phyloP scores from a whole-genome alignment of 2,329 filamentous ascomycete species.

The Botrytis aclada region DNA sequence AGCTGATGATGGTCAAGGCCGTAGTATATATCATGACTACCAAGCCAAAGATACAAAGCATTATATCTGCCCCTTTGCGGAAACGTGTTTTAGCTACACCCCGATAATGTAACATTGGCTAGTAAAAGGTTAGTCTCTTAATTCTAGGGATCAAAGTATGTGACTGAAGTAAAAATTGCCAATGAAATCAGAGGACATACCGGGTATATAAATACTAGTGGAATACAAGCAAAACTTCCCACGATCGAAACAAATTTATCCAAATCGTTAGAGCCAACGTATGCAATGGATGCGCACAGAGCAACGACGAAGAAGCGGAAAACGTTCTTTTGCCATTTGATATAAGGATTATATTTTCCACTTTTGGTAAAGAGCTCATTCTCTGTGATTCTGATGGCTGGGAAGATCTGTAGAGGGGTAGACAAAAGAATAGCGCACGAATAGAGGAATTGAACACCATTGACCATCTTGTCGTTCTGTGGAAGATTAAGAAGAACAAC shows the following conservation, averaged over 20 bases:
- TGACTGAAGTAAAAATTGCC: neutral
- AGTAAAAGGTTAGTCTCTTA: constrained; percentile 19
- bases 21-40: constrained; percentile 93
- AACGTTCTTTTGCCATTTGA: constrained; percentile 99
- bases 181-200: constrained; percentile 54
- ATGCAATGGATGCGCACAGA: constrained; percentile 82
- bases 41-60: constrained; percentile 76
- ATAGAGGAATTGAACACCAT: constrained; percentile 93
- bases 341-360: constrained; percentile 95
- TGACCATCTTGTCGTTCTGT: constrained; percentile 92
- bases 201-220: constrained; percentile 94
- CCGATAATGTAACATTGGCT: constrained; percentile 88
- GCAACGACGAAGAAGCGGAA: constrained; percentile 93
- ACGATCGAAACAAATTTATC: constrained; percentile 98
- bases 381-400: constrained; percentile 93
- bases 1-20: constrained; percentile 78
- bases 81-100: constrained; percentile 68
- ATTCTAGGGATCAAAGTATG: neutral
- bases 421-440: constrained; percentile 96
- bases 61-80: constrained; percentile 69
- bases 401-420: constrained; percentile 95
- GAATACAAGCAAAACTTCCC: constrained; percentile 96
- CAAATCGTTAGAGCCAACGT: constrained; percentile 86
- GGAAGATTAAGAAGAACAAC: constrained; percentile 95
- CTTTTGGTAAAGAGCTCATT: constrained; percentile 91